Conservation (phyloP, 192 early-diverging fungal species). For the Umbelopsis sp. region DNA sequence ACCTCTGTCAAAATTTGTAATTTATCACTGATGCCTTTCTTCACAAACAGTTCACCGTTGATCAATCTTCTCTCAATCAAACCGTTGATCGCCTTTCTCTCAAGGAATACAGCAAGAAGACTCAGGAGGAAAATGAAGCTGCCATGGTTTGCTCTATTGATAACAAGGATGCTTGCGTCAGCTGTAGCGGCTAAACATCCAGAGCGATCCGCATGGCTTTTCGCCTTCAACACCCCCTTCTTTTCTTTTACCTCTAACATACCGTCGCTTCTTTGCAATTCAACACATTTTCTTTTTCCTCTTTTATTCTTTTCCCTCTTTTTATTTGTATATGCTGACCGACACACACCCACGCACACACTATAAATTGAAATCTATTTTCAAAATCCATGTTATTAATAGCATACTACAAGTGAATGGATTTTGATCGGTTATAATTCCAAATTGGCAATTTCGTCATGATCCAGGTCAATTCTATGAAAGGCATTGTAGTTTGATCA, state of each 20-base stretch:
- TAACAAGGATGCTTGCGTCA: slow-evolving; percentile 91
- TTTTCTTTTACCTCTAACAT: too few species aligned
- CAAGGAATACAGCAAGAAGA: slow-evolving; percentile 48
- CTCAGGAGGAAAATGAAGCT: slow-evolving; percentile 53
- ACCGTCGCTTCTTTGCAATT: neutral
- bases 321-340: neutral
- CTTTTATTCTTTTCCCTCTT: neutral
- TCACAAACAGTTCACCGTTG: neutral
- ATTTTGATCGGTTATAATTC: neutral
- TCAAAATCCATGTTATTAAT: too few species aligned
- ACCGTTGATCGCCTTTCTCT: slow-evolving; percentile 86
- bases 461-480: slow-evolving; percentile 61
- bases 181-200: slow-evolving; percentile 73
- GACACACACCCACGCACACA: too few species aligned
- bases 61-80: slow-evolving; percentile 52
- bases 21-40: too few species aligned
- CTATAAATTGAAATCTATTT: neutral
- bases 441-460: slow-evolving; percentile 56
- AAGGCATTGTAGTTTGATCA: neutral
- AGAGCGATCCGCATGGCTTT: neutral
- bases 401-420: too few species aligned
- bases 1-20: too few species aligned
- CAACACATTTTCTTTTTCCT: slow-evolving; percentile 1
- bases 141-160: slow-evolving; percentile 88
- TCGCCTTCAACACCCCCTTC: neutral